These are phyloP conservation scores for Nymphaea thermarum DNA, from an alignment of 164 flowering plant species.

Conservation along the genomic window DNA sequence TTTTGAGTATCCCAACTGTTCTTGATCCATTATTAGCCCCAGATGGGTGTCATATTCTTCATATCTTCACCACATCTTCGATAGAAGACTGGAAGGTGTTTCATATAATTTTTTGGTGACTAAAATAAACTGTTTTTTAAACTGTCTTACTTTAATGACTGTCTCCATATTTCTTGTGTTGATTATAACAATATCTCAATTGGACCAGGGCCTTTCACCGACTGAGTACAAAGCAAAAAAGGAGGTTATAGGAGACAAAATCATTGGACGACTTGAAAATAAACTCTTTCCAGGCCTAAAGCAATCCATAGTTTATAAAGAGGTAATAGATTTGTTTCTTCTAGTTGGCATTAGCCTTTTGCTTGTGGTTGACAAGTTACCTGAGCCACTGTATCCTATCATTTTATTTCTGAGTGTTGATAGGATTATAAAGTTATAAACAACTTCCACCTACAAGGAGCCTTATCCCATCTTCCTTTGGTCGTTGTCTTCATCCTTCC, in stretches of 20 bases:
- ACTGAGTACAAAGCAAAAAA: conserved; percentile 78
- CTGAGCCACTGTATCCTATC: background rate
- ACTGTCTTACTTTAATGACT: too few species aligned
- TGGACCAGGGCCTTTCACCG: conserved; percentile 55
- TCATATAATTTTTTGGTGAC: background rate
- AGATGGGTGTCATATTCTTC: conserved; percentile 79
- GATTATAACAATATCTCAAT: background rate
- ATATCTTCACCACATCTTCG: conserved; percentile 78
- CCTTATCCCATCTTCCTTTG: too few species aligned
- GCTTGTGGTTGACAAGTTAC: background rate
- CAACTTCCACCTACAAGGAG: too few species aligned
- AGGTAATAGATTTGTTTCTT: conserved; percentile 30
- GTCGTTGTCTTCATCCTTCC: too few species aligned
- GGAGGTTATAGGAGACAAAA: conserved; percentile 68
- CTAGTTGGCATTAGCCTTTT: background rate
- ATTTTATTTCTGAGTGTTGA: too few species aligned
- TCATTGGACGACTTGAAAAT: conserved; percentile 76
- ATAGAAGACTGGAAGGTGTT: conserved; percentile 93
- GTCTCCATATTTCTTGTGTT: too few species aligned
- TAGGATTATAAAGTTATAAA: too few species aligned
- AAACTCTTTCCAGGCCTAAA: conserved; percentile 85
- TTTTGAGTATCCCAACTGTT: conserved; percentile 91
- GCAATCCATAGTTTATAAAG: conserved; percentile 63
- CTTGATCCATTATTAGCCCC: conserved; percentile 93
- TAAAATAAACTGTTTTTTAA: too few species aligned